A percentile compares a stretch with the other conserved stretches of the same genome.
Conservation (phyloP, 176 grass and related monocot species). For the Oryza australiensis region DNA sequence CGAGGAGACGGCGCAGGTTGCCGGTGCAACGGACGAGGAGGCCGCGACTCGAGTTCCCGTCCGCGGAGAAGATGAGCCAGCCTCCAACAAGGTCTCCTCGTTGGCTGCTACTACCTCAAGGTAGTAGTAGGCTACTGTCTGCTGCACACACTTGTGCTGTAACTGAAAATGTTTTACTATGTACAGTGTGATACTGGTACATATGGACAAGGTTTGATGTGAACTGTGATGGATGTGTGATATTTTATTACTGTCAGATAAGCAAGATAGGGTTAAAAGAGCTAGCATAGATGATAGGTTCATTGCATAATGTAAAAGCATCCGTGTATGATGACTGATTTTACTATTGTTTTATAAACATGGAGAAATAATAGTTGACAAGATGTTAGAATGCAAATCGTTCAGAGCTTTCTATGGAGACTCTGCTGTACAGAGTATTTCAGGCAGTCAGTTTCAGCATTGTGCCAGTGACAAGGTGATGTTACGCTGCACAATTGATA, state of each 20-base stretch:
- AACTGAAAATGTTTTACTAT: neutral
- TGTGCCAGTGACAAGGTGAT: neutral
- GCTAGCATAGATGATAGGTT: neutral
- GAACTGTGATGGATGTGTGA: neutral
- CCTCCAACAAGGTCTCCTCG: conserved; percentile 18
- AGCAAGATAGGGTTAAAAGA: neutral
- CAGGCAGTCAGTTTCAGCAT: neutral
- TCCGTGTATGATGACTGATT: neutral
- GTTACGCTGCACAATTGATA: neutral
- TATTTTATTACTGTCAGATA: conserved; percentile 9
- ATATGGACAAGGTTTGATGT: neutral
- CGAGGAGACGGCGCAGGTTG: conserved; percentile 33
- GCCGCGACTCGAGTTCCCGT: neutral
- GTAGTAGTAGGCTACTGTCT: neutral
- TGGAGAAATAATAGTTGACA: neutral
- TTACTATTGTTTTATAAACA: neutral
- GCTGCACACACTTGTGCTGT: neutral
- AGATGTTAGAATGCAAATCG: neutral
- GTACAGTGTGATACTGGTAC: neutral
- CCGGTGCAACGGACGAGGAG: conserved; percentile 43
- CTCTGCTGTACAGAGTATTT: neutral
- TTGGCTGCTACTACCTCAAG: conserved; percentile 18
- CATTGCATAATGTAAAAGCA: neutral
- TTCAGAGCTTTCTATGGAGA: neutral
- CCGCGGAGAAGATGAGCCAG: neutral